Percentiles rank a stretch among this genome's conserved stretches.
These are phyloP conservation scores for Micractinium conductrix DNA, from an alignment of 139 green algal genomes.

Conservation along the genomic window DNA sequence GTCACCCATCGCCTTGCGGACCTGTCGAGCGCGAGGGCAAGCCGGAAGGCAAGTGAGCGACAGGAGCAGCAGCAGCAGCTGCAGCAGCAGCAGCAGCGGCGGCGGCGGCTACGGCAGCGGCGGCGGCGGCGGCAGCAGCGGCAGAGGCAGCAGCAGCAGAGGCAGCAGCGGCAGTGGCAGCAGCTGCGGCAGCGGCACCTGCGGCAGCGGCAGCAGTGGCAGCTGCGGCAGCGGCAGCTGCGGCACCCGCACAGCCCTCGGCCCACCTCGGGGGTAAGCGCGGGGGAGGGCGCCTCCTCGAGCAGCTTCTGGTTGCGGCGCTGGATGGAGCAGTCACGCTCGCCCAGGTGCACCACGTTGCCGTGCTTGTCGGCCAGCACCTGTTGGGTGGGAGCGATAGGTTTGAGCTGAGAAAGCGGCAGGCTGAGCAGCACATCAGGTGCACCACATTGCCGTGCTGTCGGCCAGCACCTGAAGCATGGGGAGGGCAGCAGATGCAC, in stretches of 20 bases:
- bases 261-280: conserved; percentile 55
- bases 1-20: conserved; percentile 91
- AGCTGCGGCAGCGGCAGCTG: too few relatives aligned
- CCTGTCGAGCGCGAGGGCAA: conserved; percentile 51
- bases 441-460: too few relatives aligned
- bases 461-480: neutral
- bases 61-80: neutral
- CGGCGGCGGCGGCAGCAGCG: too few relatives aligned
- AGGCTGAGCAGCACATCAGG: too few relatives aligned
- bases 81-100: neutral
- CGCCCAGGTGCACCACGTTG: conserved; percentile 95
- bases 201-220: neutral
- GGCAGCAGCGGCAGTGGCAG: too few relatives aligned
- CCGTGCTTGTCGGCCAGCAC: conserved; percentile 95
- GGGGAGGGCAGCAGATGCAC: too few relatives aligned
- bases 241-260: neutral
- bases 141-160: too few relatives aligned
- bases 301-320: conserved; percentile 98
- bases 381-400: conserved; percentile 50
- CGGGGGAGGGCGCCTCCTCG: conserved; percentile 93
- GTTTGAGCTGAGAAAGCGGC: neutral
- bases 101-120: too few relatives aligned
- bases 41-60: too few relatives aligned
- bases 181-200: neutral
- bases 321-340: conserved; percentile 98